phyloP scores from a whole-genome alignment of 1,284 basidiomycete genomes.

The Apiotrichum montevideense region DNA sequence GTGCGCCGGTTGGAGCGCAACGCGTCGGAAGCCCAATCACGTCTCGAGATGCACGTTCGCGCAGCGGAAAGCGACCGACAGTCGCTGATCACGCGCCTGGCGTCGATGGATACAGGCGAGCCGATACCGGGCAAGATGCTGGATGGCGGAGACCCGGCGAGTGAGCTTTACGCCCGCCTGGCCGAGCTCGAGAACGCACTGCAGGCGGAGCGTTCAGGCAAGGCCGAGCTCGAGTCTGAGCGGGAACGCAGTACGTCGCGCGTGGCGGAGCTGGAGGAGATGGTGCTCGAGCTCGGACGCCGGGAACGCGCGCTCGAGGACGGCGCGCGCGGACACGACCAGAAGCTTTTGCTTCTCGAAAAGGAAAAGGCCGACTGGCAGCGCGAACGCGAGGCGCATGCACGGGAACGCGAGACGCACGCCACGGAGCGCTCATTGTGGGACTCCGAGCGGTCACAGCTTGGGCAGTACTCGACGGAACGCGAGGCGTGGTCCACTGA shows the following conservation, averaged over 20 bases:
- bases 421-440: neutral
- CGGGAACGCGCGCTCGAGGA: constrained; percentile 36
- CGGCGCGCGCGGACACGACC: constrained; percentile 26
- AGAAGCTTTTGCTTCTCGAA: constrained; percentile 47
- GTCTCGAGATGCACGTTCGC: constrained; percentile 8
- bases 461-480: neutral
- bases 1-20: constrained; percentile 38
- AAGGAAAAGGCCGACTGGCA: constrained; percentile 35
- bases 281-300: constrained; percentile 38
- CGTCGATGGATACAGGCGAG: neutral
- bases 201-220: neutral
- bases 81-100: neutral
- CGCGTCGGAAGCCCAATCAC: constrained; percentile 14
- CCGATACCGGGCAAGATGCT: constrained; percentile 10
- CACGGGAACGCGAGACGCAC: too few relatives aligned
- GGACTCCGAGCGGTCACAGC: constrained; percentile 3
- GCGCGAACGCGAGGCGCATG: neutral
- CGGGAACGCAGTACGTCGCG: constrained; percentile 14
- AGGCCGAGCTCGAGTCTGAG: constrained; percentile 16
- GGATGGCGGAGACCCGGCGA: constrained; percentile 16
- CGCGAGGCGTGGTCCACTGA: too few relatives aligned
- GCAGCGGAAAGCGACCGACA: constrained; percentile 15
- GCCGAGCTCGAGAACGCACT: constrained; percentile 4
- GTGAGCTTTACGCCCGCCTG: constrained; percentile 16
- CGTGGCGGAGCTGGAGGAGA: constrained; percentile 38